Evolutionary conservation across 2,329 filamentous ascomycete species (phyloP).

Genomic region (Scortechinia acanthostroma): DNA sequence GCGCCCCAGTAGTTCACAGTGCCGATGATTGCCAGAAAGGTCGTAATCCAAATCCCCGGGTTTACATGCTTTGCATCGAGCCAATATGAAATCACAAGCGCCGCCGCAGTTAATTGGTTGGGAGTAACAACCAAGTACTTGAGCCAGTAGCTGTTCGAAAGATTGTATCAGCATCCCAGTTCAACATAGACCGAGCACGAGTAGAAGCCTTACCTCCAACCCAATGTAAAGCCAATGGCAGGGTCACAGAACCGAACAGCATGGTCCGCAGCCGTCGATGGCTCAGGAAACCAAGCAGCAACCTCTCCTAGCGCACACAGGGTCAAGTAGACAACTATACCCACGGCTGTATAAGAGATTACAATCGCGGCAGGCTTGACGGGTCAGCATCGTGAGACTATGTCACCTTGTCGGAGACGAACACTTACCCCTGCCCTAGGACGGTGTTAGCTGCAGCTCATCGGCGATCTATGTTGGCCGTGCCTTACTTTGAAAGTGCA

Average conservation of each 20-base stretch:
- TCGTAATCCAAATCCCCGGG: neutral
- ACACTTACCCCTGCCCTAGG: too few relatives aligned
- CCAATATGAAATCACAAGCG: neutral
- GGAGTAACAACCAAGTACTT: neutral
- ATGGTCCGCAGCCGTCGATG: neutral
- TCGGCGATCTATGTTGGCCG: too few relatives aligned
- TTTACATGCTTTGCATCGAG: neutral
- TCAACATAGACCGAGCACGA: too few relatives aligned
- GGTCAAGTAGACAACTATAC: neutral
- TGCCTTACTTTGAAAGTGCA: neutral
- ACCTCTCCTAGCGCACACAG: neutral
- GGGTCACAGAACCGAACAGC: neutral
- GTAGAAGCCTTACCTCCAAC: neutral
- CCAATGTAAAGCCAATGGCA: neutral
- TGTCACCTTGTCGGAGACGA: too few relatives aligned
- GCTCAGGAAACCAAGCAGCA: neutral
- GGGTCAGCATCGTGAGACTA: too few relatives aligned
- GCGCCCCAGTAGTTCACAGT: neutral
- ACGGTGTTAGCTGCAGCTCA: too few relatives aligned
- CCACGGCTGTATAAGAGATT: neutral
- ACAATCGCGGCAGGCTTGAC: neutral
- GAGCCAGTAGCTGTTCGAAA: neutral
- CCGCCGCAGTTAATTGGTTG: neutral
- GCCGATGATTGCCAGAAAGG: neutral
- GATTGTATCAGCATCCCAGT: neutral